Conservation (phyloP, 257 asterid genomes). For the Voacanga thouarsii region DNA sequence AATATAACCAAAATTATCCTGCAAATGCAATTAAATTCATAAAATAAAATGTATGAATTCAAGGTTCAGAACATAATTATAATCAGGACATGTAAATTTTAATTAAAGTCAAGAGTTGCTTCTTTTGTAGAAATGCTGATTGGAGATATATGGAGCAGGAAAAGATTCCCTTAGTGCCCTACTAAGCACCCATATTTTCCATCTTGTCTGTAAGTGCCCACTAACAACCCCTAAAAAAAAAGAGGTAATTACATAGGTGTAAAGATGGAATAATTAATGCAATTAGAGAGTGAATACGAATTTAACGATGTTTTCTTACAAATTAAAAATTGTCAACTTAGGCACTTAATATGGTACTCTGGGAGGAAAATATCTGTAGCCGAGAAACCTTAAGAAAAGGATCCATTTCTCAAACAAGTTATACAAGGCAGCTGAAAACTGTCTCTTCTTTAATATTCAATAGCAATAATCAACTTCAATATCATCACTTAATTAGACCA, state of each 20-base stretch:
- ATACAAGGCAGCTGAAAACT: neutral
- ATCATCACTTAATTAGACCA: neutral
- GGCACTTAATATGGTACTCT: neutral
- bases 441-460: neutral
- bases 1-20: neutral
- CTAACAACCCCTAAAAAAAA: neutral
- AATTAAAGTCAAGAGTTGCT: neutral
- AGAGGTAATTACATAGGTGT: neutral
- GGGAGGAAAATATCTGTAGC: neutral
- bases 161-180: neutral
- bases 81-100: neutral
- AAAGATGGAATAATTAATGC: neutral
- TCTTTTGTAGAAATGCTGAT: neutral
- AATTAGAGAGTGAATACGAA: neutral
- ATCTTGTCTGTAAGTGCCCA: neutral
- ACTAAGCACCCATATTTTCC: neutral
- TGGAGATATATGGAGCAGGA: neutral
- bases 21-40: neutral
- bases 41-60: neutral
- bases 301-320: neutral
- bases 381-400: neutral
- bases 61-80: neutral
- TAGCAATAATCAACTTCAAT: neutral
- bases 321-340: neutral
- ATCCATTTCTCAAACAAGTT: neutral